A percentile compares a stretch with the other conserved stretches of the same genome.
These are phyloP conservation scores for Nectriaceae sp. DNA, from an alignment of 2,329 filamentous ascomycete species.

Conservation along the genomic window DNA sequence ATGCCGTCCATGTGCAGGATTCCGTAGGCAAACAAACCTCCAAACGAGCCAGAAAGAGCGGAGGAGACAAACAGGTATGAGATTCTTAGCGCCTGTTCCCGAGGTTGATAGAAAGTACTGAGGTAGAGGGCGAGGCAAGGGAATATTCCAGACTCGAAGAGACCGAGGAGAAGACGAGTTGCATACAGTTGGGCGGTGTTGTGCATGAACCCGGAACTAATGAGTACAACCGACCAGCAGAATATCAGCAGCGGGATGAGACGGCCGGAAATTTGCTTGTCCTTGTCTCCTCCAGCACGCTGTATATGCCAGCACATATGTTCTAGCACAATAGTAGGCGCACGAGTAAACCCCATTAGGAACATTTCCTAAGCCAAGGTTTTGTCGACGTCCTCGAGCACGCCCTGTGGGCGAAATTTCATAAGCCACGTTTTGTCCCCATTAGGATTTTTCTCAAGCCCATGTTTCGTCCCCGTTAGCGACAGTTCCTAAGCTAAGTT, in stretches of 20 bases:
- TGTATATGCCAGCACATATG: too few species aligned
- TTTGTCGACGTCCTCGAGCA: too few species aligned
- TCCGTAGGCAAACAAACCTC: conserved; percentile 48
- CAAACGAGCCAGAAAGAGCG: conserved; percentile 48
- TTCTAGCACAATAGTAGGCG: too few species aligned
- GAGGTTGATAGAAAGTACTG: conserved; percentile 40
- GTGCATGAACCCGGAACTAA: conserved; percentile 31
- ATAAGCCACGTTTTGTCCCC: too few species aligned
- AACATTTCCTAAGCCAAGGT: too few species aligned
- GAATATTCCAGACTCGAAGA: conserved; percentile 28
- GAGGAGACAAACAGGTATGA: conserved; percentile 50
- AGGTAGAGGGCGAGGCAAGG: conserved; percentile 30
- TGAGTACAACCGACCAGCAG: conserved; percentile 30
- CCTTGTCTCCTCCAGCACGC: too few species aligned
- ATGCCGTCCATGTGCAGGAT: conserved; percentile 48
- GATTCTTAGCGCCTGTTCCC: conserved; percentile 56
- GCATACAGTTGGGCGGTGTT: conserved; percentile 29
- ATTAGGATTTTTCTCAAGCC: too few species aligned
- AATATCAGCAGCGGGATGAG: conserved; percentile 30
- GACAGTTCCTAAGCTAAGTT: too few species aligned
- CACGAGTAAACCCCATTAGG: too few species aligned
- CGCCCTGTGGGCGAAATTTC: too few species aligned
- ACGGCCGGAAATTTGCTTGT: too few species aligned
- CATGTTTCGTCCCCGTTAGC: too few species aligned
- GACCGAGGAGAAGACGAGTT: conserved; percentile 20